Evolutionary conservation across 345 rosid genomes (phyloP).

Genomic region (Microcos paniculata): DNA sequence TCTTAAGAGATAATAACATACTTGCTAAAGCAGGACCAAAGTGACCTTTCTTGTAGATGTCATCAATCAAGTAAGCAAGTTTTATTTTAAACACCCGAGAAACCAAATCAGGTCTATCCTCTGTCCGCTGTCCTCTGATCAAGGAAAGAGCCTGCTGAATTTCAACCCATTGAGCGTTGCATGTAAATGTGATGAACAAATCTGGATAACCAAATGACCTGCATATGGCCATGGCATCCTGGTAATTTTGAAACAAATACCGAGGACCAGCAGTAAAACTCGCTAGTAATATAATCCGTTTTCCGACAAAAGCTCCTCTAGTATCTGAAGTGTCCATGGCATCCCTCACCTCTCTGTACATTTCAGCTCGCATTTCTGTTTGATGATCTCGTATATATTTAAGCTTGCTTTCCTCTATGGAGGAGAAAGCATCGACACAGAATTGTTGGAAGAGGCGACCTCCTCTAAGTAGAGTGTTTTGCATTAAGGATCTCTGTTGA

Average conservation of each 20-base stretch:
- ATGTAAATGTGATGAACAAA: background rate
- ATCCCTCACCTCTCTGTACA: background rate
- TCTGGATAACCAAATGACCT: background rate
- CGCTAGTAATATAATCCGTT: background rate
- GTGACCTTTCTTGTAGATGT: background rate
- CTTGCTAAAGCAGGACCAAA: background rate
- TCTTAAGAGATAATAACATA: no score
- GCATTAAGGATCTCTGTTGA: background rate
- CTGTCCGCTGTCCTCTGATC: no score
- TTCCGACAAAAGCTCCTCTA: no score
- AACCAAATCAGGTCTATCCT: background rate
- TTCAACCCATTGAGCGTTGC: background rate
- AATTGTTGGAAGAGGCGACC: background rate
- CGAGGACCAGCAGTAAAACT: background rate
- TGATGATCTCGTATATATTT: background rate
- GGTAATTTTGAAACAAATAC: background rate
- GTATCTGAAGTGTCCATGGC: no score
- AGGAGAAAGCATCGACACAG: background rate
- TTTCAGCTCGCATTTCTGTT: background rate
- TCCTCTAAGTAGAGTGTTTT: background rate
- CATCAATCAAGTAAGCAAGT: background rate
- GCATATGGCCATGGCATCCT: slow-evolving; percentile 4
- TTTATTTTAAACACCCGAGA: background rate
- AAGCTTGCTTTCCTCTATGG: background rate
- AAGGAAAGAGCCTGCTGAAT: background rate